Percentiles rank a stretch among this genome's conserved stretches.
Conservation (phyloP, 371 early-diverging fungal genomes). For the Zychaea mexicana region DNA sequence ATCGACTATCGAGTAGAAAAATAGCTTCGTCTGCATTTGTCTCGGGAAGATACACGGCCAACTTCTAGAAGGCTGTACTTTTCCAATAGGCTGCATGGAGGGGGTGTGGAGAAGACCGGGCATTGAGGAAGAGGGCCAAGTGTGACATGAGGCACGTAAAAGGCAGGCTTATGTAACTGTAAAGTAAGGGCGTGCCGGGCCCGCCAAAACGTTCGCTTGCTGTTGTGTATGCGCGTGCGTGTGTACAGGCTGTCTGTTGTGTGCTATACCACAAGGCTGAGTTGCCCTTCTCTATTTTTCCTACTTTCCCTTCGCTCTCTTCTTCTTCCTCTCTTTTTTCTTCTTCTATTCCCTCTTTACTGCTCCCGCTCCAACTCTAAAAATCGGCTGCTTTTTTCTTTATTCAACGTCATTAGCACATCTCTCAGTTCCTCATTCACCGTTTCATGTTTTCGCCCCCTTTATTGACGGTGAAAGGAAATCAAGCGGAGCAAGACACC, state of each 20-base stretch:
- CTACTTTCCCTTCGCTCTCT: too few relatives aligned
- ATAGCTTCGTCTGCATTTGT: too few relatives aligned
- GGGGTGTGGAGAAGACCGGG: not conserved
- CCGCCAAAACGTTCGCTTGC: not conserved
- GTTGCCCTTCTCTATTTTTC: not conserved
- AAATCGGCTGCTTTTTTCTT: too few relatives aligned
- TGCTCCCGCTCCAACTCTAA: too few relatives aligned
- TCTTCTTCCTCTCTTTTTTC: not conserved
- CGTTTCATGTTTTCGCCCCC: conserved; percentile 7
- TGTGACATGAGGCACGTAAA: not conserved
- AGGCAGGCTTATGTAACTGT: not conserved
- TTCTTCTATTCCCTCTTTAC: not conserved
- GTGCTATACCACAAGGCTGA: not conserved
- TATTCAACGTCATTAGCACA: too few relatives aligned
- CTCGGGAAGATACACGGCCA: too few relatives aligned
- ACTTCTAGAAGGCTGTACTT: too few relatives aligned
- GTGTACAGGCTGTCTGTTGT: too few relatives aligned
- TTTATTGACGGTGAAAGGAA: conserved; percentile 12
- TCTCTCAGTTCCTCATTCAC: too few relatives aligned
- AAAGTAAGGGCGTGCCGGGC: not conserved
- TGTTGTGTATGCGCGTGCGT: too few relatives aligned
- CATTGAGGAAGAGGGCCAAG: not conserved
- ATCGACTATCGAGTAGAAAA: too few relatives aligned
- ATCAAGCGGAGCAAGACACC: not conserved
- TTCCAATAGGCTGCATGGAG: too few relatives aligned